Evolutionary conservation across 176 grass and related monocot genomes (phyloP).

Genomic region (Thalia dealbata): DNA sequence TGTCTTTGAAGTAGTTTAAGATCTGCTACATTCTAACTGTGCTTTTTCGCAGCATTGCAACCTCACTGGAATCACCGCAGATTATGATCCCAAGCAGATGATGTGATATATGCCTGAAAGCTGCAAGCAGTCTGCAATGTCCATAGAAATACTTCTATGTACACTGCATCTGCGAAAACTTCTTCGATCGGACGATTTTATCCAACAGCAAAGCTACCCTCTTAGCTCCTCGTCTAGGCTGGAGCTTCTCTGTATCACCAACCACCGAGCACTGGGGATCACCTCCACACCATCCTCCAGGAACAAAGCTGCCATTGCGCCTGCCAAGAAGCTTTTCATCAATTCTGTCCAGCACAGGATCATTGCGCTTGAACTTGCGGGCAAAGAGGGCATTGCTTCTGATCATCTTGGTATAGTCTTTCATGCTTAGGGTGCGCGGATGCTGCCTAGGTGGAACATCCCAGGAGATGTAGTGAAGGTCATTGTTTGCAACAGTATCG

Average conservation of each 20-base stretch:
- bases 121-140: no score
- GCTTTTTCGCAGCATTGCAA: background rate
- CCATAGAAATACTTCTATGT: conserved; percentile 21
- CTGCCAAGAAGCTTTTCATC: conserved; percentile 35
- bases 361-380: conserved; percentile 37
- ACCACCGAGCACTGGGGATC: conserved; percentile 11
- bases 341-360: conserved; percentile 44
- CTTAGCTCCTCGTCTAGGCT: conserved; percentile 26
- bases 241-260: conserved; percentile 27
- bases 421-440: conserved; percentile 46
- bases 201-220: conserved; percentile 34
- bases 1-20: background rate
- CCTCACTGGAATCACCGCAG: background rate
- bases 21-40: background rate
- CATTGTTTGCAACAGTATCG: conserved; percentile 69
- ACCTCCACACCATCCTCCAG: conserved; percentile 28
- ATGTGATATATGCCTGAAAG: no score
- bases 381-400: conserved; percentile 46
- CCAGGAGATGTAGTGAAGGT: conserved; percentile 92
- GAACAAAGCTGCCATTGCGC: conserved; percentile 22
- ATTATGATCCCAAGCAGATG: no score
- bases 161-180: conserved; percentile 43
- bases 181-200: conserved; percentile 33
- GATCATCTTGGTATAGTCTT: conserved; percentile 36
- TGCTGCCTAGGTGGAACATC: conserved; percentile 78